Conservation (phyloP, 129 eudicot genomes). For the Chrysanthemum makinoi region DNA sequence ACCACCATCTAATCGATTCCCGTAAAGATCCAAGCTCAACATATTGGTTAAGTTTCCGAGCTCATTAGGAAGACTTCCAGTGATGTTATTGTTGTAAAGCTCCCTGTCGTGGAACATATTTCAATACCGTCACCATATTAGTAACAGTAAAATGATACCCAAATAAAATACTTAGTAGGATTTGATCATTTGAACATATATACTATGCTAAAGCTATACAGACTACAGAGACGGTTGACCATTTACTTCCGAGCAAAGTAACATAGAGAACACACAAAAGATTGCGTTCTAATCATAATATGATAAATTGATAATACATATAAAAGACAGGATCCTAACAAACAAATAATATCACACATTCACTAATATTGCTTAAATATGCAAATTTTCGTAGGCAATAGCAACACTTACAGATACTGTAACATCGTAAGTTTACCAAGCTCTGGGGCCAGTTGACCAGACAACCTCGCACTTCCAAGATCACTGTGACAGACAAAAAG, state of each 20-base stretch:
- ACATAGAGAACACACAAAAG: neutral
- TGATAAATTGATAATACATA: neutral
- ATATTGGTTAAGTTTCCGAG: conserved; percentile 67
- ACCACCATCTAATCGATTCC: conserved; percentile 48
- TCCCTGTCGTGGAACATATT: conserved; percentile 48
- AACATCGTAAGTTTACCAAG: conserved; percentile 71
- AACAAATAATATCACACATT: neutral
- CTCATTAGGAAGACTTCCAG: conserved; percentile 68
- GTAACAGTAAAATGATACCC: conserved; percentile 9
- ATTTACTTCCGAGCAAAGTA: neutral
- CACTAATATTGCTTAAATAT: neutral
- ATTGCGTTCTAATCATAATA: neutral
- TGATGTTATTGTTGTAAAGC: conserved; percentile 66
- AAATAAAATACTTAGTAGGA: neutral
- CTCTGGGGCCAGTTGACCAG: conserved; percentile 65
- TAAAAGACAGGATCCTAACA: neutral
- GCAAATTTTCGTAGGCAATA: neutral
- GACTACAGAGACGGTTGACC: too few species aligned
- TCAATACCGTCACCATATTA: conserved; percentile 13
- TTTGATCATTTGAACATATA: too few species aligned
- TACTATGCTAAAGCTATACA: neutral
- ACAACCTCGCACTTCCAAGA: conserved; percentile 75
- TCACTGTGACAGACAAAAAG: conserved; percentile 41
- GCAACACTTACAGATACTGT: conserved; percentile 67
- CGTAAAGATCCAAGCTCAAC: conserved; percentile 77